Conservation (phyloP, 2,329 filamentous ascomycete species). For the Metarhizium brunneum region DNA sequence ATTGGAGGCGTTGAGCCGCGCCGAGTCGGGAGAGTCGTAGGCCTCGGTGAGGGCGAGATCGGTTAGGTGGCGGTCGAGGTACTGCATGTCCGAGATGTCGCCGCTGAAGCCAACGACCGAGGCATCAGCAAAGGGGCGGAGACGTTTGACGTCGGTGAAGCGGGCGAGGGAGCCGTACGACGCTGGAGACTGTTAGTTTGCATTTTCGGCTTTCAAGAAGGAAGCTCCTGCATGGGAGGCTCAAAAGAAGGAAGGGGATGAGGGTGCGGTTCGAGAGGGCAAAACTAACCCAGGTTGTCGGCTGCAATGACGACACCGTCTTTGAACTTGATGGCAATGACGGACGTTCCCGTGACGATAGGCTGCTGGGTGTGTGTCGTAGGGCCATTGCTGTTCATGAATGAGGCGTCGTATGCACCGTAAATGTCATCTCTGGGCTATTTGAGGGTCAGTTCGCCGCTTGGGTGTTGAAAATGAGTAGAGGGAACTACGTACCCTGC, state of each 20-base stretch:
- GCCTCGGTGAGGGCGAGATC: conserved; percentile 83
- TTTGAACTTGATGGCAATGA: conserved; percentile 90
- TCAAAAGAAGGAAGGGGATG: neutral
- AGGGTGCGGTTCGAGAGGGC: neutral
- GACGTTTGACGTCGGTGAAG: conserved; percentile 93
- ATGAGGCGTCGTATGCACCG: conserved; percentile 82
- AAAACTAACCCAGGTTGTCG: conserved; percentile 75
- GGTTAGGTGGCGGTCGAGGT: conserved; percentile 83
- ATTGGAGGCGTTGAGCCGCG: conserved; percentile 75
- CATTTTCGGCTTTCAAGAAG: neutral
- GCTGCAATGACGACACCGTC: conserved; percentile 94
- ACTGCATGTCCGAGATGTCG: conserved; percentile 98
- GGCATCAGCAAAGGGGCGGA: conserved; percentile 76
- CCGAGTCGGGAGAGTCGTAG: conserved; percentile 46
- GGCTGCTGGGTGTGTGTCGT: conserved; percentile 85
- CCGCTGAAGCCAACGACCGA: conserved; percentile 90
- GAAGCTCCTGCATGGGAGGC: too few relatives aligned
- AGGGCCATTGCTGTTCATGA: conserved; percentile 62
- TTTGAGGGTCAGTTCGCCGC: conserved; percentile 8
- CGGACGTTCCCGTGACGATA: conserved; percentile 92
- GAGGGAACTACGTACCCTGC: conserved; percentile 45
- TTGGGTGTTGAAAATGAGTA: neutral
- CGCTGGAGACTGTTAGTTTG: conserved; percentile 40
- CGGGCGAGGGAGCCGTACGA: conserved; percentile 96
- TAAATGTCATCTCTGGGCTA: conserved; percentile 97